Conservation (phyloP, 192 early-diverging fungal genomes). For the Coemansia sp. region DNA sequence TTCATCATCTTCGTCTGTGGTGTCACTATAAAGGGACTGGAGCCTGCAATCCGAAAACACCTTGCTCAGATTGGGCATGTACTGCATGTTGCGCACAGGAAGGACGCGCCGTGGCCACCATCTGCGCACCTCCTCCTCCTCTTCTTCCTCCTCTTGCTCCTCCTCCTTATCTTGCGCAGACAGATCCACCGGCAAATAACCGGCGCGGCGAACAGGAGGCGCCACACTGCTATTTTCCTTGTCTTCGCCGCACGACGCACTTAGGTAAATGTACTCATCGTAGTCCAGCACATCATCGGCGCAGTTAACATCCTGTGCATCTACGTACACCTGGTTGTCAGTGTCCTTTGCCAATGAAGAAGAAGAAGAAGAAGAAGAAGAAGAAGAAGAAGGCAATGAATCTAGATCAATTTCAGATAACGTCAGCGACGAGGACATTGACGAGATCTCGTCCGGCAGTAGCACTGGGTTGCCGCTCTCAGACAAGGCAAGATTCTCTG, state of each 20-base stretch:
- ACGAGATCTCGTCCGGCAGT: constrained; percentile 1
- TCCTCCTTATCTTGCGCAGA: neutral
- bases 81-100: constrained; percentile 51
- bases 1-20: no score
- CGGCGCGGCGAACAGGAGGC: neutral
- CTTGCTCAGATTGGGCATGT: constrained; percentile 45
- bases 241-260: constrained; percentile 4
- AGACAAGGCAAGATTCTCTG: neutral
- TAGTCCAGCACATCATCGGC: constrained; percentile 24
- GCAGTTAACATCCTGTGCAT: neutral
- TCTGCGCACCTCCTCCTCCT: constrained; percentile 15
- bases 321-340: no score
- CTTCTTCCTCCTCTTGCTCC: neutral
- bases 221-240: neutral
- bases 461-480: neutral
- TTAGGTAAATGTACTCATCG: constrained; percentile 41
- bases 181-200: neutral
- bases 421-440: constrained; percentile 24
- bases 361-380: no score
- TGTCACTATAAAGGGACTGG: neutral
- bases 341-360: neutral
- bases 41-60: constrained; percentile 9
- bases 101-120: constrained; percentile 48
- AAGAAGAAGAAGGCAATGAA: no score
- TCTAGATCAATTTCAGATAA: constrained; percentile 14